Conservation (phyloP, 257 asterid genomes). For the Ligustrum vulgare region DNA sequence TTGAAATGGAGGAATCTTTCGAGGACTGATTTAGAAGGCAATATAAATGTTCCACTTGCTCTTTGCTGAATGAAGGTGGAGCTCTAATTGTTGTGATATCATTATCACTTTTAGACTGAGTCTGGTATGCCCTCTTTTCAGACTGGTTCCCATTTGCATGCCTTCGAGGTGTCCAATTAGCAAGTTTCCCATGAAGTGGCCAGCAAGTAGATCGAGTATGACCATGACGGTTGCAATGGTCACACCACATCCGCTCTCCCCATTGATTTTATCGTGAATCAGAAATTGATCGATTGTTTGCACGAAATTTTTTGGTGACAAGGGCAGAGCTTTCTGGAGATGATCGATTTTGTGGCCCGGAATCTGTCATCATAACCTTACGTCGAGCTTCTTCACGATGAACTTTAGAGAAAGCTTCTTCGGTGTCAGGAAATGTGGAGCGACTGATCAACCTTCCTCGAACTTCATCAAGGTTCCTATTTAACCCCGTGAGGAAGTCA, state of each 20-base stretch:
- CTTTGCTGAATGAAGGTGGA: background rate
- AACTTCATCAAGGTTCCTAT: background rate
- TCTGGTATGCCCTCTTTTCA: background rate
- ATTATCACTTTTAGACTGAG: background rate
- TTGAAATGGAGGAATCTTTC: background rate
- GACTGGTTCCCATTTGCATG: too few species aligned
- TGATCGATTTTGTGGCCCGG: background rate
- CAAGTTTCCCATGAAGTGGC: background rate
- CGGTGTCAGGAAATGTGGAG: background rate
- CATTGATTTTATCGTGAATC: too few species aligned
- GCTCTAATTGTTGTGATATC: background rate
- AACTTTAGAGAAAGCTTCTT: background rate
- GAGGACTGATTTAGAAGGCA: background rate
- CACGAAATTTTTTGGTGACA: background rate
- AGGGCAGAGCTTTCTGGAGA: background rate
- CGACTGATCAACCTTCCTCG: background rate
- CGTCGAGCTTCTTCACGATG: background rate
- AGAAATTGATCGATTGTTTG: background rate
- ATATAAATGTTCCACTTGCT: background rate
- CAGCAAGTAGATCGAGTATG: background rate
- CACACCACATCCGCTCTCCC: too few species aligned
- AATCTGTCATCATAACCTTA: background rate
- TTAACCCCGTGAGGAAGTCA: background rate
- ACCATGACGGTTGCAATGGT: background rate
- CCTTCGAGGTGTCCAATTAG: background rate